Evolutionary conservation across 163 green algal species (phyloP), one percentile per base, ranked within the genome.

Genomic region (Trebouxiophyceae sp.): DNA sequence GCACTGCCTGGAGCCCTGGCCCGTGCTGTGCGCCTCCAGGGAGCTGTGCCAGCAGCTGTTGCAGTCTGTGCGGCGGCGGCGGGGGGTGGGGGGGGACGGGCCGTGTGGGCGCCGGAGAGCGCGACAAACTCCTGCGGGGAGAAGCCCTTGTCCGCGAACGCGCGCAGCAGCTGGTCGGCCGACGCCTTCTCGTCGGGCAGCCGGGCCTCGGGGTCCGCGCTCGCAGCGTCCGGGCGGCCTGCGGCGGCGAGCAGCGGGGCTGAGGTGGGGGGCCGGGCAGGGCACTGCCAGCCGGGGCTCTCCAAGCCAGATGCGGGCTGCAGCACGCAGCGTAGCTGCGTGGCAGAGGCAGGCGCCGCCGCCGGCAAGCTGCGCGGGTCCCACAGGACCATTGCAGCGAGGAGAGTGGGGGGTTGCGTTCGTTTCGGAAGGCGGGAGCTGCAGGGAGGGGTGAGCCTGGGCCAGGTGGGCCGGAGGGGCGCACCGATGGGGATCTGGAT

Each of bases 61-160:
- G n/a, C n/a, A n/a, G n/a, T n/a, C n/a, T n/a, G n/a, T n/a, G n/a
- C n/a, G n/a, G 23, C 1, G 31, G 19, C 23, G 56, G 24, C 6
- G 34, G 29, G 20, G 31, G 16, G 23, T 29, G 30, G 22, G 32
- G 23, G 5, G 22, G 22, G 4, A 23, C 58, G 22, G 60, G 92
- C 74, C 24, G 90, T 95, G 78, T 97, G 89, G 3, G 83, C 83
- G 4, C 91, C 91, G 2, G 71, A 87, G 23, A 97, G 74, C 20
- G 69, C 87, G 8, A 97, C 75, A 63, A 95, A 74, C 65, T 96
- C 87, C 56, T 79, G 65, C 24, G 77, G 56, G 24, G 45, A 75
- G 2, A 94, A 62, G 16, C 84, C 83, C 77, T 89, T 89, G 24
- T 57, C 71, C n/a, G 72, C 77, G 75, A 96, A 96, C 23, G 70